Evolutionary conservation across 1,139 yeast species (phyloP).

Genomic region (Pichia norvegensis): DNA sequence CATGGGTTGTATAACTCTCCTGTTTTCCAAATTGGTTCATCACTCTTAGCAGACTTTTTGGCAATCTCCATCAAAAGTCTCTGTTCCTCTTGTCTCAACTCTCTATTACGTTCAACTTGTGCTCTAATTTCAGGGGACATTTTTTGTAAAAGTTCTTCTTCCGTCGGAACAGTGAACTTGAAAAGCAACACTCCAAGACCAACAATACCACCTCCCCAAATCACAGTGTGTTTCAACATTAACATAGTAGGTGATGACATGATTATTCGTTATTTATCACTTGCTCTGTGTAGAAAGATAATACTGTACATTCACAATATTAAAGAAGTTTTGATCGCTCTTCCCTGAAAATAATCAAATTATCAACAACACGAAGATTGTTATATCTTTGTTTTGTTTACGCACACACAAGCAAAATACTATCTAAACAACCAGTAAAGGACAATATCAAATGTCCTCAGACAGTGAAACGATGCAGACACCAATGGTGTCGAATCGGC

Average conservation of each 20-base stretch:
- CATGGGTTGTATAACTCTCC: conserved; percentile 64
- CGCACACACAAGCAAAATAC: neutral
- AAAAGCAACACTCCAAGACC: conserved; percentile 60
- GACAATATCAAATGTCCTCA: conserved; percentile 1
- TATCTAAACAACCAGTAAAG: neutral
- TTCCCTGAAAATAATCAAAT: neutral
- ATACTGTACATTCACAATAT: too few species aligned
- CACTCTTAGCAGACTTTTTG: conserved; percentile 50
- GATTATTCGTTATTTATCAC: neutral
- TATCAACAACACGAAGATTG: neutral
- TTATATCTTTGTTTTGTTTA: neutral
- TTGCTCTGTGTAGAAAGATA: neutral
- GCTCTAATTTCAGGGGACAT: conserved; percentile 80
- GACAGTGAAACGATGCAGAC: conserved; percentile 6
- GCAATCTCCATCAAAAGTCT: conserved; percentile 60
- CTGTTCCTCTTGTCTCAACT: conserved; percentile 57
- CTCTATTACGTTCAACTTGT: conserved; percentile 63
- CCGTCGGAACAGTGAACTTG: conserved; percentile 74
- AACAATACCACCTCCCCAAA: conserved; percentile 52
- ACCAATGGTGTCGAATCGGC: conserved; percentile 1
- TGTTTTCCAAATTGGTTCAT: conserved; percentile 76
- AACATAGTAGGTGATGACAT: conserved; percentile 11
- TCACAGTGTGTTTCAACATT: conserved; percentile 22
- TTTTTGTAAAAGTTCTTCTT: conserved; percentile 63
- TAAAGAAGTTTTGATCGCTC: neutral